Conservation (phyloP, 345 rosid genomes). For the Hirschfeldia incana region DNA sequence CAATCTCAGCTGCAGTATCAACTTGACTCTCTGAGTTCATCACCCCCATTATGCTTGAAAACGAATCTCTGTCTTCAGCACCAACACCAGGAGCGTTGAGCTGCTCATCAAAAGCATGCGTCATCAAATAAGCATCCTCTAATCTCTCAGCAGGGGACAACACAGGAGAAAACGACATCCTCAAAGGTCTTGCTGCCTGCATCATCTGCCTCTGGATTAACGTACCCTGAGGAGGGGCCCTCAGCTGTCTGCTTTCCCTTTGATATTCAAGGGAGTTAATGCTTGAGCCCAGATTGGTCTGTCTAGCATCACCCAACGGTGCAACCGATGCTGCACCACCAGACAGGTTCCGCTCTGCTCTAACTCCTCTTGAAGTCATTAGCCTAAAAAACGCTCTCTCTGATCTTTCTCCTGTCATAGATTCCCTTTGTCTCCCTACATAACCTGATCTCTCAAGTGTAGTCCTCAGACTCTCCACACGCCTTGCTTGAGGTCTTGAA, state of each 20-base stretch:
- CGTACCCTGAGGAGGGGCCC: conserved; percentile 18
- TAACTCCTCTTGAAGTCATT: conserved; percentile 56
- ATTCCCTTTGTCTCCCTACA: conserved; percentile 56
- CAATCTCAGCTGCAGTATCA: conserved; percentile 79
- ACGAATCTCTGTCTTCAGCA: conserved; percentile 78
- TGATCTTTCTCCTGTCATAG: conserved; percentile 40
- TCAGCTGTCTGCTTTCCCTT: conserved; percentile 42
- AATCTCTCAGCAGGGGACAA: conserved; percentile 50
- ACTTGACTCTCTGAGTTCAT: conserved; percentile 76
- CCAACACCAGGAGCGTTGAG: conserved; percentile 32
- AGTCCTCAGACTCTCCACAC: conserved; percentile 84
- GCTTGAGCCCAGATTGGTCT: conserved; percentile 46
- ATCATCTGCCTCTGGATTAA: conserved; percentile 43
- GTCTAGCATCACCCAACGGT: conserved; percentile 25
- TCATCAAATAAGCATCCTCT: conserved; percentile 50
- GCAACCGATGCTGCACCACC: conserved; percentile 38
- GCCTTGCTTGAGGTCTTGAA: conserved; percentile 64
- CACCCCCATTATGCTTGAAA: conserved; percentile 72
- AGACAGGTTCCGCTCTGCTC: conserved; percentile 56
- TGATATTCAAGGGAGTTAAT: conserved; percentile 36
- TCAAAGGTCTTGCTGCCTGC: conserved; percentile 31
- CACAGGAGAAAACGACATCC: conserved; percentile 39
- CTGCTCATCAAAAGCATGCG: conserved; percentile 49
- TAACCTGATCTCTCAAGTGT: conserved; percentile 54
- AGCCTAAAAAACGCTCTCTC: conserved; percentile 45